A percentile compares a stretch with the other conserved stretches of the same genome.
Evolutionary conservation across 305 asterid species (phyloP).

Genomic region (Lippia alba): DNA sequence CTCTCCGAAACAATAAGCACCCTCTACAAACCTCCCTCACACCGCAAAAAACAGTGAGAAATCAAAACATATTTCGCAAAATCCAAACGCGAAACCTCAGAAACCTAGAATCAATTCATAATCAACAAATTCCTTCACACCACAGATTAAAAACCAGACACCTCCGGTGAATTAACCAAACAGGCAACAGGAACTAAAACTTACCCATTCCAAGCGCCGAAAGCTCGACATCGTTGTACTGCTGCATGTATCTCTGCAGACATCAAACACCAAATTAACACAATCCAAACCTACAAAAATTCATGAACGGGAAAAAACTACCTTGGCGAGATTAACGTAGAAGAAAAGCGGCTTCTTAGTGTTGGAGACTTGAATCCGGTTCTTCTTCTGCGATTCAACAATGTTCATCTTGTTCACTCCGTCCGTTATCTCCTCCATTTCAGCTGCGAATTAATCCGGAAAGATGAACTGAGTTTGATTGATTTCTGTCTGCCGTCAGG

Average conservation of each 20-base stretch:
- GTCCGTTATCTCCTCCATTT: slow-evolving; percentile 66
- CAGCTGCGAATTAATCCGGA: slow-evolving; percentile 1
- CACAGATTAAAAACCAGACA: background rate
- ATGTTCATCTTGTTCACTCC: slow-evolving; percentile 62
- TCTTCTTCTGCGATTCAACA: slow-evolving; percentile 56
- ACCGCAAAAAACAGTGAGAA: background rate
- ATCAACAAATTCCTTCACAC: slow-evolving; percentile 9
- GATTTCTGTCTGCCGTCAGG: background rate
- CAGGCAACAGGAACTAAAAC: slow-evolving; percentile 7
- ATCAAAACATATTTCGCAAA: background rate
- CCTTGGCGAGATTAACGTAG: slow-evolving; percentile 80
- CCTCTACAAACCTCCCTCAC: background rate
- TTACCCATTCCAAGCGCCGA: slow-evolving; percentile 83
- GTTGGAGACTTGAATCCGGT: slow-evolving; percentile 75
- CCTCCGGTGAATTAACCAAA: background rate
- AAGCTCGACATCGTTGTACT: slow-evolving; percentile 68
- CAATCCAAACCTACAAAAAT: background rate
- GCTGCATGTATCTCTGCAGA: slow-evolving; percentile 66
- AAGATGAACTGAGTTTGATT: background rate
- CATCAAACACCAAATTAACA: slow-evolving; percentile 32
- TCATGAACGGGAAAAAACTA: no score
- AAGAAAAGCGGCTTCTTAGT: slow-evolving; percentile 76
- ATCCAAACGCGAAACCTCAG: background rate
- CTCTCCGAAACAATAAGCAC: background rate
- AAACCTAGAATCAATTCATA: slow-evolving; percentile 5